Conservation (phyloP, 371 early-diverging fungal genomes). For the Apophysomyces variabilis region DNA sequence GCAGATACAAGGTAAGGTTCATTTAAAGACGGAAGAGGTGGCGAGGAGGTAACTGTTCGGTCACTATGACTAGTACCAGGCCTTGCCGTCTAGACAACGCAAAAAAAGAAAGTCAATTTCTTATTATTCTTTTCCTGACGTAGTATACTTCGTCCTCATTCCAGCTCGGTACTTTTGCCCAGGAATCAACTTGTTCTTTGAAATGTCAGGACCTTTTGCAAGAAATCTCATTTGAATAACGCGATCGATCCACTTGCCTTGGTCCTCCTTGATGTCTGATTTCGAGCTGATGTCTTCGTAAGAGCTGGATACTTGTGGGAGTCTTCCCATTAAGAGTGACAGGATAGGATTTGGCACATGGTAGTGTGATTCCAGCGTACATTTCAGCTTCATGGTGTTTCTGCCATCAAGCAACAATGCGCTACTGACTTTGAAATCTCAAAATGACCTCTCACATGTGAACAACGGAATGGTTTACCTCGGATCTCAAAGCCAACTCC, state of each 20-base stretch:
- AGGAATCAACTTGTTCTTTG: conserved; percentile 33
- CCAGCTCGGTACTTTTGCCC: conserved; percentile 54
- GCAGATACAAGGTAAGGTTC: conserved; percentile 40
- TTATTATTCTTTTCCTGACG: not conserved
- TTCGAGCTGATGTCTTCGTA: conserved; percentile 39
- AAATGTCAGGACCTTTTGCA: not conserved
- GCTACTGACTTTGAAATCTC: conserved; percentile 4
- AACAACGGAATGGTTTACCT: too few relatives aligned
- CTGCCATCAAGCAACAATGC: conserved; percentile 3
- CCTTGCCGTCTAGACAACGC: not conserved
- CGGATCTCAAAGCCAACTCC: too few relatives aligned
- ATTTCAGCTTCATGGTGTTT: conserved; percentile 32
- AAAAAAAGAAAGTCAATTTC: not conserved
- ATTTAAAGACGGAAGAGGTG: conserved; percentile 26
- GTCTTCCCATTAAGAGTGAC: conserved; percentile 46
- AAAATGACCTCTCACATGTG: not conserved
- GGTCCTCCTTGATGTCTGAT: conserved; percentile 20
- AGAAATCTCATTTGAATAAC: not conserved
- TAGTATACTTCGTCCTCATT: conserved; percentile 38
- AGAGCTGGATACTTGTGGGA: conserved; percentile 47
- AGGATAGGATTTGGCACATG: conserved; percentile 49
- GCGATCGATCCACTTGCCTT: conserved; percentile 18
- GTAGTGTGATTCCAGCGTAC: conserved; percentile 43
- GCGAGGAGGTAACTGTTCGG: conserved; percentile 10
- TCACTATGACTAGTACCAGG: not conserved